Base-by-base conservation (phyloP, 306 rosid species). In the Castanospermum australe region DNA sequence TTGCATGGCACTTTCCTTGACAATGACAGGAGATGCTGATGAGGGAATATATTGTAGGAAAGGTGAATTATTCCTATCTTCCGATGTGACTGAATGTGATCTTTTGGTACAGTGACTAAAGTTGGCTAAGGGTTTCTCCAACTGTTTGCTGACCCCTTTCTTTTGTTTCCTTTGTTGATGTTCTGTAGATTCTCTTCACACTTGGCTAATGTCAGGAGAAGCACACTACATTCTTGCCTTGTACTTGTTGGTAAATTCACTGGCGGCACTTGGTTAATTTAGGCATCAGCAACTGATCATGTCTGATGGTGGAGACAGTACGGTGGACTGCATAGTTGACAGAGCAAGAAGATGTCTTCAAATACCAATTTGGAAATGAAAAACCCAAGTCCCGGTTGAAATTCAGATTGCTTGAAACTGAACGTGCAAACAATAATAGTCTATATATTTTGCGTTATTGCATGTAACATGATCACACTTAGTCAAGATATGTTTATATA, bases 1-100 rank as follows among this genome's bases (percentile, higher is more conserved):
- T 85, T 87, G 73, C 89, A 86, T 76, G 88, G 82, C 76, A 85
- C 90, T 90, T 88, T 88, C 87, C 67, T 54, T 86, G 91, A 90
- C 52, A 54, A 68, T 67, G 97, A 84, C 89, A 83, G 57, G 52
- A 70, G 89, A 88, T 83, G 82, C 89, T 45, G n/a, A n/a, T n/a
- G 17, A 12, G 33, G 84, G 93, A 87, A 87, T 90, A 88, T 73
- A 86, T 62, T 83, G 86, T 88, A 89, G 90, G 79, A 45, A 85
- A n/a, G n/a, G n/a, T n/a, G n/a, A n/a, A n/a, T n/a, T n/a, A n/a
- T n/a, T n/a, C n/a, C n/a, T n/a, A 82, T 85, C 84, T 72, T 76
- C 62, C 76, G 55, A 79, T 39, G 13, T 2, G 3, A 38, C 48
- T 81, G 68, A 60, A 72, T 76, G 47, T 45, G n/a, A 65, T 73